Percentiles rank a stretch among this genome's conserved stretches.
Evolutionary conservation across 1,284 basidiomycete genomes (phyloP).

Genomic region (Meripilus lineatus): DNA sequence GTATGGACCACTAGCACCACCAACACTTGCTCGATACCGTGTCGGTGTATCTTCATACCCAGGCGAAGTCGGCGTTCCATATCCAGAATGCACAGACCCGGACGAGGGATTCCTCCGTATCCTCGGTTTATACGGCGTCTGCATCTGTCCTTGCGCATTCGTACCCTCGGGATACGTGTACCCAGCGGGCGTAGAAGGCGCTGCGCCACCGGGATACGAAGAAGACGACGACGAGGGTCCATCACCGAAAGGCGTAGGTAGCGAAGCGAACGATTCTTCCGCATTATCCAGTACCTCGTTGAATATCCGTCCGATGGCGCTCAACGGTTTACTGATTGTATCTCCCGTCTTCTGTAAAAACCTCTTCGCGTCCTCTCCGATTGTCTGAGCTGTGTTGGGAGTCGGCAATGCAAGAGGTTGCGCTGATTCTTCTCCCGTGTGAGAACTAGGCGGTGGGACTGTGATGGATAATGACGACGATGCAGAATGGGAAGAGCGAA

Average conservation of each 20-base stretch:
- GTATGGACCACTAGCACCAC: conserved; percentile 24
- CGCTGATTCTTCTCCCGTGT: conserved; percentile 83
- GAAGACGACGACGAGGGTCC: conserved; percentile 11
- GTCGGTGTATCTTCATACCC: conserved; percentile 45
- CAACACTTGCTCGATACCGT: conserved; percentile 20
- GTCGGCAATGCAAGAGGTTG: conserved; percentile 66
- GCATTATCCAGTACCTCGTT: conserved; percentile 65
- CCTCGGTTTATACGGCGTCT: conserved; percentile 72
- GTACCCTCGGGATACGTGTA: neutral
- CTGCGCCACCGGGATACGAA: conserved; percentile 1
- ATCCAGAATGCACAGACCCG: conserved; percentile 25
- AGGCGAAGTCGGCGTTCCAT: conserved; percentile 20
- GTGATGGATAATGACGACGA: conserved; percentile 21
- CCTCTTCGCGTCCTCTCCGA: conserved; percentile 75
- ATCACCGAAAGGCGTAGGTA: conserved; percentile 52
- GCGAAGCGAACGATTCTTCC: conserved; percentile 35
- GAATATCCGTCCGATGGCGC: conserved; percentile 83
- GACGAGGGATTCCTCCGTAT: conserved; percentile 40
- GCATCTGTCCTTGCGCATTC: conserved; percentile 41
- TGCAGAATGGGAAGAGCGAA: conserved; percentile 18
- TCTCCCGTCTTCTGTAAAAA: conserved; percentile 87
- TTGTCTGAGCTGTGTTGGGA: conserved; percentile 39
- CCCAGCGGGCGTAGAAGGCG: neutral
- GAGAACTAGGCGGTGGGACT: conserved; percentile 37
- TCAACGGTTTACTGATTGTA: conserved; percentile 83